Conservation (phyloP, 768 basidiomycete species). For the Naematelia aurantialba region DNA sequence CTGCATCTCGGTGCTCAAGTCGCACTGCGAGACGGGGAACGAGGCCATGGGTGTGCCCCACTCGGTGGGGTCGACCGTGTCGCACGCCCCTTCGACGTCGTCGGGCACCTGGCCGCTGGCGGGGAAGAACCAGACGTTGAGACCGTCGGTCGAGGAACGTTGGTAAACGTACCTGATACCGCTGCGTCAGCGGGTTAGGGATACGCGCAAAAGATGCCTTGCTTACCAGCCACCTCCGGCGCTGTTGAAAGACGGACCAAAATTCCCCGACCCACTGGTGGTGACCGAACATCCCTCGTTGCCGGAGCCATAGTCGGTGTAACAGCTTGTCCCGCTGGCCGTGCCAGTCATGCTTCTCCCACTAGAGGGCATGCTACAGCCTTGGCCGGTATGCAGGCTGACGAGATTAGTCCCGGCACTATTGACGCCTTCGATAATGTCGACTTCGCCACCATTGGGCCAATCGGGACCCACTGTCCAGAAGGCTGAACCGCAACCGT, state of each 20-base stretch:
- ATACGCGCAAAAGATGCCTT: too few relatives aligned
- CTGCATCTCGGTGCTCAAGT: neutral
- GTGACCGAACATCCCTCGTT: neutral
- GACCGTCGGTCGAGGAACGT: neutral
- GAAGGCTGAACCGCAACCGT: neutral
- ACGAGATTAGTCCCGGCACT: neutral
- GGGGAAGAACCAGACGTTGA: neutral
- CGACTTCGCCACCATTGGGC: constrained; percentile 49
- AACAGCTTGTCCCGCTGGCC: neutral
- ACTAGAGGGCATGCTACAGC: neutral
- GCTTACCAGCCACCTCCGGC: neutral
- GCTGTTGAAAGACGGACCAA: neutral
- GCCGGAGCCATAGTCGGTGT: neutral
- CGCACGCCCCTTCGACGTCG: neutral
- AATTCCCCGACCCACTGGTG: neutral
- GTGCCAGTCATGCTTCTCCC: neutral
- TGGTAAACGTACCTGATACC: neutral
- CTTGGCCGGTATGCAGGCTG: neutral
- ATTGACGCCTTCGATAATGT: constrained; percentile 49
- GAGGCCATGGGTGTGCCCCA: neutral
- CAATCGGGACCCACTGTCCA: constrained; percentile 15
- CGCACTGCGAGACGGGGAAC: neutral
- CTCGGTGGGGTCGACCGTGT: neutral
- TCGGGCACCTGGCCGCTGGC: neutral
- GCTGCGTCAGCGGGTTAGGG: too few relatives aligned